Percentiles rank a stretch among this genome's conserved stretches.
phyloP scores from a whole-genome alignment of 441 rosid species.

The Pelargonium cotyledonis region DNA sequence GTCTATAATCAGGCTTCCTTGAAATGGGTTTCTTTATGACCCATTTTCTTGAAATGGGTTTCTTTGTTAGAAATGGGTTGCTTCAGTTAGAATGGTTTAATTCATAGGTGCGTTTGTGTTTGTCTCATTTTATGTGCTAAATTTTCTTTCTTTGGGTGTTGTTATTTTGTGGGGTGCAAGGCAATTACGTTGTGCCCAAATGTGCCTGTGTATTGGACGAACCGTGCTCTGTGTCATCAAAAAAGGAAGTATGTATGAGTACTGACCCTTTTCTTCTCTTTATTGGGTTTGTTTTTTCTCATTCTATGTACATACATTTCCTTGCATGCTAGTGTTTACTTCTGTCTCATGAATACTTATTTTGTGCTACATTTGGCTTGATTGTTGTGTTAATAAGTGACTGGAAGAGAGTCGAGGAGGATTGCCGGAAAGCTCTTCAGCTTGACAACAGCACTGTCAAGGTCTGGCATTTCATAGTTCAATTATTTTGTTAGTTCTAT shows the following conservation, averaged over 20 bases:
- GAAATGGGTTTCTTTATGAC: no score
- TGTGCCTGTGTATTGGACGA: conserved; percentile 78
- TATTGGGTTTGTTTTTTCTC: not conserved
- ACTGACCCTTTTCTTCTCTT: not conserved
- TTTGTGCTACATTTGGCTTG: conserved; percentile 8
- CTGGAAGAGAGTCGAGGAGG: conserved; percentile 81
- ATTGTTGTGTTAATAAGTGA: conserved; percentile 40
- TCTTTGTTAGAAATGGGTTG: no score
- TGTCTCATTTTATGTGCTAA: not conserved
- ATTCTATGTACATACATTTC: not conserved
- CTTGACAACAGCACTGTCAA: conserved; percentile 65
- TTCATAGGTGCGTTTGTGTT: not conserved
- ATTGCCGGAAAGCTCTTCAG: conserved; percentile 64
- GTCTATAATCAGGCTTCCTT: not conserved
- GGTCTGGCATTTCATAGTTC: conserved; percentile 29
- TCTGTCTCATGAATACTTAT: not conserved
- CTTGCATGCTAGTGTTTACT: not conserved
- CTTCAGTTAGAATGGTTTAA: not conserved
- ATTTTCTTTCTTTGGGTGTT: not conserved
- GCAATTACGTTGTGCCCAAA: conserved; percentile 83
- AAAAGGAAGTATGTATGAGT: conserved; percentile 65
- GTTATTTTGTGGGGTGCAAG: conserved; percentile 25
- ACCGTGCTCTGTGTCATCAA: conserved; percentile 82
- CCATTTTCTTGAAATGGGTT: conserved; percentile 6
- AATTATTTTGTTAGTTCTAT: not conserved